Percentiles rank a stretch among this genome's conserved stretches.
Evolutionary conservation across 192 early-diverging fungal genomes (phyloP).

Genomic region (Geranomyces variabilis): DNA sequence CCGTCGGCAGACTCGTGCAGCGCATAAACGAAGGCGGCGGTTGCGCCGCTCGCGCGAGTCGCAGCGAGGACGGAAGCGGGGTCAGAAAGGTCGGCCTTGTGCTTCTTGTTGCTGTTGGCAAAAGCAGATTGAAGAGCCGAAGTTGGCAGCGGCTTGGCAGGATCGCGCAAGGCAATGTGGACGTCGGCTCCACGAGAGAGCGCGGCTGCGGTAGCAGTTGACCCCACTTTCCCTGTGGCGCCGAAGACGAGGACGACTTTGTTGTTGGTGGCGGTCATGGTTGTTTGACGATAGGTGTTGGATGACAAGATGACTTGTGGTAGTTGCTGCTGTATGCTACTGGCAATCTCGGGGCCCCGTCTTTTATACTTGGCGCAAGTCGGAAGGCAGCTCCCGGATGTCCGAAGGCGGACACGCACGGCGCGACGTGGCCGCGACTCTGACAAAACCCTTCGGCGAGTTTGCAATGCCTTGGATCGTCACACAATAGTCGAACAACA

Average conservation of each 20-base stretch:
- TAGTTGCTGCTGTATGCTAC: too few relatives aligned
- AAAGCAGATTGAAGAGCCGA: not conserved
- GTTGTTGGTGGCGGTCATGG: not conserved
- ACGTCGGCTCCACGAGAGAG: not conserved
- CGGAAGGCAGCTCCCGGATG: too few relatives aligned
- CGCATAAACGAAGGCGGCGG: slow-evolving; percentile 13
- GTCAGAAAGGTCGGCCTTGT: slow-evolving; percentile 21
- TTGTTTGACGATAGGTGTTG: not conserved
- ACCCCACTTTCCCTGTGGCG: slow-evolving; percentile 9
- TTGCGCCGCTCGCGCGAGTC: slow-evolving; percentile 6
- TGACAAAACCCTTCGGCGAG: too few relatives aligned
- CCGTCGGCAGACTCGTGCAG: not conserved
- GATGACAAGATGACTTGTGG: too few relatives aligned
- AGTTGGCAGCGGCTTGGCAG: slow-evolving; percentile 1
- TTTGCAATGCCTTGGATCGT: too few relatives aligned
- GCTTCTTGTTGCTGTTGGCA: not conserved
- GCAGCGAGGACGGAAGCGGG: slow-evolving; percentile 5
- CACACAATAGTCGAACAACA: too few relatives aligned
- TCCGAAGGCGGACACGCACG: too few relatives aligned
- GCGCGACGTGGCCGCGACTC: too few relatives aligned
- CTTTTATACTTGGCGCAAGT: too few relatives aligned
- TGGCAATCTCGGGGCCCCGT: too few relatives aligned
- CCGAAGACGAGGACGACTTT: slow-evolving; percentile 11
- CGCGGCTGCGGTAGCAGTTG: not conserved
- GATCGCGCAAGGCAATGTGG: slow-evolving; percentile 16